These are phyloP conservation scores for Backusella macrospora DNA, from an alignment of 192 early-diverging fungal genomes.

Conservation along the genomic window DNA sequence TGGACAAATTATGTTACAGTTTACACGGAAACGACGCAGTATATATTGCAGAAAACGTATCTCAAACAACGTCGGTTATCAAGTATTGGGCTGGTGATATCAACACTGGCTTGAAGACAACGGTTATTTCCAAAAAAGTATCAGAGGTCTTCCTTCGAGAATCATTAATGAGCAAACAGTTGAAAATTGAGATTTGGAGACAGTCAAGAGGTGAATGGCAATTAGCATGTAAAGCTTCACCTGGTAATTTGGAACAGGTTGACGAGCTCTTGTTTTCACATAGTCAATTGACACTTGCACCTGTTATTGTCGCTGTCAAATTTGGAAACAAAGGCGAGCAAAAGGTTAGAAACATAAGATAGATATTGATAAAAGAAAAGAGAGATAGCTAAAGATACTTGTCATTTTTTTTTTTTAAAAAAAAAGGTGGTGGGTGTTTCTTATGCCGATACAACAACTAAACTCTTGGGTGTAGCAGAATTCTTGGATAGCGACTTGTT, in stretches of 20 bases:
- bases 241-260: constrained; percentile 90
- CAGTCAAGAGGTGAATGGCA: constrained; percentile 56
- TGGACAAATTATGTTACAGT: constrained; percentile 78
- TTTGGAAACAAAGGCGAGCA: constrained; percentile 60
- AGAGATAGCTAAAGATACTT: neutral
- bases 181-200: constrained; percentile 86
- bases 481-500: constrained; percentile 94
- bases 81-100: constrained; percentile 79
- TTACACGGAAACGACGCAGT: constrained; percentile 89
- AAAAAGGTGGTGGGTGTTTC: constrained; percentile 76
- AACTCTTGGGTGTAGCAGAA: constrained; percentile 80
- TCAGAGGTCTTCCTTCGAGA: constrained; percentile 80
- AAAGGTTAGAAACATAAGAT: constrained; percentile 44
- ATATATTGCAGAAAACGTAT: constrained; percentile 83
- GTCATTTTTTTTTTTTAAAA: constrained; percentile 12
- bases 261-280: constrained; percentile 88
- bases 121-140: constrained; percentile 78
- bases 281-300: constrained; percentile 70
- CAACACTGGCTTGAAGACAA: constrained; percentile 67
- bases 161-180: constrained; percentile 71
- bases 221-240: constrained; percentile 71
- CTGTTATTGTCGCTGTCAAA: constrained; percentile 82
- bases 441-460: constrained; percentile 85
- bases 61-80: constrained; percentile 90
- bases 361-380: neutral